Percentiles rank a stretch among this genome's conserved stretches.
Conservation (phyloP, 2,329 filamentous ascomycete genomes). For the Xylariaceae sp. region DNA sequence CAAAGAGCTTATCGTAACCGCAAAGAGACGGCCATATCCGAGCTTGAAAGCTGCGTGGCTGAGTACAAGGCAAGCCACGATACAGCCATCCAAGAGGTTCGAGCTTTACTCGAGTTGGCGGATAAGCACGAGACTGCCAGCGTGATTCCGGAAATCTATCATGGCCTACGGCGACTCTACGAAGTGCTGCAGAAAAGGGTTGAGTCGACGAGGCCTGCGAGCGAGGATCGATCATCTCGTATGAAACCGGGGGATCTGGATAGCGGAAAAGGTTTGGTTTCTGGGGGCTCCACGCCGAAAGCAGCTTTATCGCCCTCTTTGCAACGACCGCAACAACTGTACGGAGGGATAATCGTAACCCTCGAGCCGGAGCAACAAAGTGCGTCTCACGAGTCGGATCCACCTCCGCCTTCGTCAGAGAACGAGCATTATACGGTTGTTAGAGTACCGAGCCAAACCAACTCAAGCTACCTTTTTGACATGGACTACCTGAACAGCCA, state of each 20-base stretch:
- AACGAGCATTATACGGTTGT: slow-evolving; percentile 41
- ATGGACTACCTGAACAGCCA: slow-evolving; percentile 21
- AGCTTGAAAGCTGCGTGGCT: slow-evolving; percentile 64
- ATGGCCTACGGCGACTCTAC: slow-evolving; percentile 56
- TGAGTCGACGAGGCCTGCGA: neutral
- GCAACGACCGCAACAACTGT: slow-evolving; percentile 12
- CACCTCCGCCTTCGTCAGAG: slow-evolving; percentile 3
- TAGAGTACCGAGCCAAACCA: slow-evolving; percentile 45
- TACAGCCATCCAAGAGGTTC: slow-evolving; percentile 68
- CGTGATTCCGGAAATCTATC: slow-evolving; percentile 50
- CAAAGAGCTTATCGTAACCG: slow-evolving; percentile 80
- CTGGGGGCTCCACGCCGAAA: neutral
- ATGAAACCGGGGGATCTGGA: slow-evolving; percentile 2
- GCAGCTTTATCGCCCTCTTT: neutral
- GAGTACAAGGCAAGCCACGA: slow-evolving; percentile 64
- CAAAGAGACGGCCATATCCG: slow-evolving; percentile 75
- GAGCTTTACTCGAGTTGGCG: slow-evolving; percentile 53
- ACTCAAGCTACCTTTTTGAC: slow-evolving; percentile 45
- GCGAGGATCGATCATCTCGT: neutral
- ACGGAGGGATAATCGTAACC: slow-evolving; percentile 14
- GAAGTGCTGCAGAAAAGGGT: slow-evolving; percentile 47
- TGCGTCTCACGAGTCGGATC: slow-evolving; percentile 1
- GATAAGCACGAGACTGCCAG: slow-evolving; percentile 53
- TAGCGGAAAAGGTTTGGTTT: neutral
- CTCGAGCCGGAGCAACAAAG: slow-evolving; percentile 12